Conservation (phyloP, 768 basidiomycete genomes). For the Podaxis rugospora region DNA sequence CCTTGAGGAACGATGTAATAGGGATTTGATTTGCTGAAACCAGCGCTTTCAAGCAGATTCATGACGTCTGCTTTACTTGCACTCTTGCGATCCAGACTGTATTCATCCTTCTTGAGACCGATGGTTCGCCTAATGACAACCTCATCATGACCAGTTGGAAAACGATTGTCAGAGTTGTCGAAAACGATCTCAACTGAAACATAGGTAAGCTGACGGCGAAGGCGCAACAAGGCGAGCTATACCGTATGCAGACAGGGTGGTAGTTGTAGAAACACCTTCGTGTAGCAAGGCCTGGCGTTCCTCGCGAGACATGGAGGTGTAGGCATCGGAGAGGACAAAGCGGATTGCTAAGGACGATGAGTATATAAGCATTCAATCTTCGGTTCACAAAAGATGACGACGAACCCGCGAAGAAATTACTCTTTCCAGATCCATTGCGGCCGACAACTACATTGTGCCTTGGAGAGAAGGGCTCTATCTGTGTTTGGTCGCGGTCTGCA, state of each 20-base stretch:
- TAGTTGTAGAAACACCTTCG: slow-evolving; percentile 84
- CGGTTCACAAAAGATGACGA: background rate
- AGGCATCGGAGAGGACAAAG: slow-evolving; percentile 96
- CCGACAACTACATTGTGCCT: slow-evolving; percentile 97
- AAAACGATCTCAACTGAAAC: slow-evolving; percentile 84
- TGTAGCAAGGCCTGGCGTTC: slow-evolving; percentile 92
- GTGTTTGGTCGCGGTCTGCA: slow-evolving; percentile 80
- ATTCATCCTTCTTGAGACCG: slow-evolving; percentile 98
- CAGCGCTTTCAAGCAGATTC: slow-evolving; percentile 94
- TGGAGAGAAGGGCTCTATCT: slow-evolving; percentile 92
- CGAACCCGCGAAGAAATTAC: slow-evolving; percentile 95
- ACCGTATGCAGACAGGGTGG: slow-evolving; percentile 92
- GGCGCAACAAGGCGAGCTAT: background rate
- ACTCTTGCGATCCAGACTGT: slow-evolving; percentile 93
- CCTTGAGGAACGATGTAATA: slow-evolving; percentile 99
- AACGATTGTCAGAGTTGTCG: slow-evolving; percentile 91
- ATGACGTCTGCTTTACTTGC: slow-evolving; percentile 96
- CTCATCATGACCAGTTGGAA: slow-evolving; percentile 87
- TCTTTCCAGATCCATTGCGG: slow-evolving; percentile 96
- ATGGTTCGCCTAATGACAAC: slow-evolving; percentile 90
- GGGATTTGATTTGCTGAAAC: slow-evolving; percentile 97
- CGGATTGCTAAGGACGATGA: slow-evolving; percentile 68
- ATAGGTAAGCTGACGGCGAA: background rate
- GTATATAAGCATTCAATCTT: background rate
- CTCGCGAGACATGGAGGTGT: slow-evolving; percentile 91